These are phyloP conservation scores for Macrolepiota fuliginosa DNA, from an alignment of 768 basidiomycete species.

Conservation along the genomic window DNA sequence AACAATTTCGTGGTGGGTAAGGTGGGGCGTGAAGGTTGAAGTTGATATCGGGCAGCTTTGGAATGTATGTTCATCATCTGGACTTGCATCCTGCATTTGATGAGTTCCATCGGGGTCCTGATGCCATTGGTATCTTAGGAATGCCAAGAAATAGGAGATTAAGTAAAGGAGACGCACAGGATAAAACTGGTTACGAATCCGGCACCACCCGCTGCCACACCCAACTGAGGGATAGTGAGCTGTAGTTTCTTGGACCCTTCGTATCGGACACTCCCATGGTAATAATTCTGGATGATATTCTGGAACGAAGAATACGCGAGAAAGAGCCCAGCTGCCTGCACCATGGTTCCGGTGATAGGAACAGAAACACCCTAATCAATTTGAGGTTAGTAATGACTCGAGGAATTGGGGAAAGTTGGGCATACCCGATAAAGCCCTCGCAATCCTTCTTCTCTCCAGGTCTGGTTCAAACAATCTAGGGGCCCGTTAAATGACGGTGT, in stretches of 20 bases:
- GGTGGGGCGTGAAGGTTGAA: slow-evolving; percentile 81
- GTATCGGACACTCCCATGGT: slow-evolving; percentile 27
- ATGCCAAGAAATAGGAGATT: not conserved
- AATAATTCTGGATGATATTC: slow-evolving; percentile 47
- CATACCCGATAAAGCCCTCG: slow-evolving; percentile 85
- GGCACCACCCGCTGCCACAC: slow-evolving; percentile 81
- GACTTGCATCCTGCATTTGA: slow-evolving; percentile 38
- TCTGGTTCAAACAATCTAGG: slow-evolving; percentile 83
- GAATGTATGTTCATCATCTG: slow-evolving; percentile 22
- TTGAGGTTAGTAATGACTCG: not conserved
- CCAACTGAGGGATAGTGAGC: slow-evolving; percentile 66
- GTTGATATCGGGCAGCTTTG: slow-evolving; percentile 5
- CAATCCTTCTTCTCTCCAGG: slow-evolving; percentile 79
- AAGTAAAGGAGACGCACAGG: slow-evolving; percentile 51
- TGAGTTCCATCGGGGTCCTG: slow-evolving; percentile 36
- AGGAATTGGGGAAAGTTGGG: slow-evolving; percentile 9
- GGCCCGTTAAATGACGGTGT: slow-evolving; percentile 66
- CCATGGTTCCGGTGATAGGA: slow-evolving; percentile 90
- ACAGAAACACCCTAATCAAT: slow-evolving; percentile 80
- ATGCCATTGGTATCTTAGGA: not conserved
- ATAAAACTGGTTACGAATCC: slow-evolving; percentile 87
- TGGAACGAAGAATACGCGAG: slow-evolving; percentile 83
- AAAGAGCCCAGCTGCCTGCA: slow-evolving; percentile 90
- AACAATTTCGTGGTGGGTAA: not conserved
- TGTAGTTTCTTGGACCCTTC: slow-evolving; percentile 26